Percentiles rank a stretch among this genome's conserved stretches.
Conservation (phyloP, 768 basidiomycete species). For the Crassisporium funariophilum region DNA sequence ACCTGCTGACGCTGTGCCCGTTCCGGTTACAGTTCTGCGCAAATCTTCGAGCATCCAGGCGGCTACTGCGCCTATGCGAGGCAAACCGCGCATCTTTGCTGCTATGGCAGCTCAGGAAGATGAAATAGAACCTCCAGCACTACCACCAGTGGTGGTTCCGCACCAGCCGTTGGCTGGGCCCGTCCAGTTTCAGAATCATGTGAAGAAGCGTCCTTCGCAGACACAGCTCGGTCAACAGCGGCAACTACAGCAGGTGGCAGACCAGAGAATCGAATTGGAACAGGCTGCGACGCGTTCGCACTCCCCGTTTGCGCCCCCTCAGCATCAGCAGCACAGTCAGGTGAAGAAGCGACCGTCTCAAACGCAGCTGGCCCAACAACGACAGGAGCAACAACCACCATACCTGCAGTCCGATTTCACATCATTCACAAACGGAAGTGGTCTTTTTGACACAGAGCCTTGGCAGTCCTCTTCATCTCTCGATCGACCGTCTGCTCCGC, state of each 20-base stretch:
- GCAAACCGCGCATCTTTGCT: conserved; percentile 65
- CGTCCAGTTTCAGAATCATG: too few species aligned
- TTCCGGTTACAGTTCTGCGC: conserved; percentile 10
- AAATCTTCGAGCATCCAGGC: conserved; percentile 26
- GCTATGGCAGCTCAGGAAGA: conserved; percentile 44
- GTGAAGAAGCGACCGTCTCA: neutral
- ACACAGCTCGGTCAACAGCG: too few species aligned
- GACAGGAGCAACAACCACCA: neutral
- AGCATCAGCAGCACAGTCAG: too few species aligned
- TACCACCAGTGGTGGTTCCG: conserved; percentile 1
- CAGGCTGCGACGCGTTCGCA: neutral
- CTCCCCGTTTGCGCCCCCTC: neutral
- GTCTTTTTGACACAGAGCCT: neutral
- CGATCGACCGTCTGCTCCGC: conserved; percentile 3
- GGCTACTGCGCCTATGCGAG: conserved; percentile 29
- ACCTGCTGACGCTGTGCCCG: conserved; percentile 15
- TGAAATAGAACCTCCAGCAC: conserved; percentile 6
- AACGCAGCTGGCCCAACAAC: neutral
- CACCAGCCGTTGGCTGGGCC: neutral
- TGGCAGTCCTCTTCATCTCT: too few species aligned
- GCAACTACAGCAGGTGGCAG: too few species aligned
- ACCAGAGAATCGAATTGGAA: conserved; percentile 12
- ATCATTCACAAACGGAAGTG: neutral
- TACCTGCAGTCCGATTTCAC: neutral
- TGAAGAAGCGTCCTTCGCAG: too few species aligned